Evolutionary conservation across 495 filamentous ascomycete genomes (phyloP).

Genomic region (Penicillium flavigenum): DNA sequence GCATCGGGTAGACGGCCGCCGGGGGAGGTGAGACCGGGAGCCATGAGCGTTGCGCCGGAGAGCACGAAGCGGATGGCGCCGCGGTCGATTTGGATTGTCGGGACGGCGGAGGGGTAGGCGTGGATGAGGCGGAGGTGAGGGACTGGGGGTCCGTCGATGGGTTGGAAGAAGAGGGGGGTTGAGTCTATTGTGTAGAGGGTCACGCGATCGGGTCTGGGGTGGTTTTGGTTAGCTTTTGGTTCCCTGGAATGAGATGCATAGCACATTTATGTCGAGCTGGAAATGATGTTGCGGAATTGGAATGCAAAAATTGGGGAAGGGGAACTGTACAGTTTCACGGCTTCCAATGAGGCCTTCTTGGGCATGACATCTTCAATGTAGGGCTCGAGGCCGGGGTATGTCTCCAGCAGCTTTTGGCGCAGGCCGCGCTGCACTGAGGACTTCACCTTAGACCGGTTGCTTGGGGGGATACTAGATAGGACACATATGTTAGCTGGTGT

Average conservation of each 20-base stretch:
- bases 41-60: slow-evolving; percentile 90
- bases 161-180: slow-evolving; percentile 85
- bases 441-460: slow-evolving; percentile 93
- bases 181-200: slow-evolving; percentile 79
- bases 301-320: not conserved
- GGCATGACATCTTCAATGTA: slow-evolving; percentile 94
- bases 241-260: not conserved
- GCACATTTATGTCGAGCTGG: not conserved
- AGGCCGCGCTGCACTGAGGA: slow-evolving; percentile 88
- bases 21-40: slow-evolving; percentile 78
- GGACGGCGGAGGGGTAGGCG: slow-evolving; percentile 50
- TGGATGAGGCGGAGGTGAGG: slow-evolving; percentile 81
- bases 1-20: slow-evolving; percentile 73
- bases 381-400: slow-evolving; percentile 82
- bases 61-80: slow-evolving; percentile 97
- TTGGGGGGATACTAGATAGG: slow-evolving; percentile 63
- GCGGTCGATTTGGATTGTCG: slow-evolving; percentile 71
- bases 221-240: slow-evolving; percentile 5
- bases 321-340: slow-evolving; percentile 70
- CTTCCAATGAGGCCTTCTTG: slow-evolving; percentile 90
- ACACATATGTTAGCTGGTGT: slow-evolving; percentile 17
- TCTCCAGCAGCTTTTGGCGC: slow-evolving; percentile 73
- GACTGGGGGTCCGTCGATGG: slow-evolving; percentile 71
- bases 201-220: slow-evolving; percentile 70
- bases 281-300: not conserved